Evolutionary conservation across 2,329 filamentous ascomycete species (phyloP).

Genomic region (Ilyonectria mors-panacis): DNA sequence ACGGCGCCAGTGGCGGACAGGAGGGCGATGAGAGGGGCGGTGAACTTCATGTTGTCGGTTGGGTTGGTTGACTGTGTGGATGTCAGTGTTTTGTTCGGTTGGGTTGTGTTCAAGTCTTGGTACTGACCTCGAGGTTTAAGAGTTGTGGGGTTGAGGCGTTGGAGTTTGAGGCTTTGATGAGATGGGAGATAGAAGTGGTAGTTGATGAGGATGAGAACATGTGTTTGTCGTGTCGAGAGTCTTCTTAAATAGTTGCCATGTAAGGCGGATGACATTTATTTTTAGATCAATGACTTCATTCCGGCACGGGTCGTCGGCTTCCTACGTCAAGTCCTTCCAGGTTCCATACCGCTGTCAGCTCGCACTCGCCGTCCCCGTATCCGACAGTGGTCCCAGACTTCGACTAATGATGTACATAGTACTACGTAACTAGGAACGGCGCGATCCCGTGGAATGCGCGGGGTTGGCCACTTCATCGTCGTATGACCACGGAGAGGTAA

Average conservation of each 20-base stretch:
- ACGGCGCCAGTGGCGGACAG: slow-evolving; percentile 51
- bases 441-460: not conserved
- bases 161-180: not conserved
- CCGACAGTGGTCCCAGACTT: not conserved
- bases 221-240: not conserved
- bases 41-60: slow-evolving; percentile 59
- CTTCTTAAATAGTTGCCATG: not conserved
- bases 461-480: not conserved
- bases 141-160: not conserved
- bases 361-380: not conserved
- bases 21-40: slow-evolving; percentile 54
- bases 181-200: not conserved
- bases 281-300: slow-evolving; percentile 1
- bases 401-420: not conserved
- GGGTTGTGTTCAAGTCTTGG: not conserved
- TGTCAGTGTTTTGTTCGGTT: not conserved
- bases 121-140: not conserved
- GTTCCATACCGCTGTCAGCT: not conserved
- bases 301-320: not conserved
- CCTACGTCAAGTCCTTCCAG: not conserved
- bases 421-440: not conserved
- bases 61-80: not conserved
- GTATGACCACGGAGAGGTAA: not conserved
- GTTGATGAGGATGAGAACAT: not conserved
- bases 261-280: not conserved